Base-by-base conservation (phyloP, 805 yeast species). In the Ogataea neopini region DNA sequence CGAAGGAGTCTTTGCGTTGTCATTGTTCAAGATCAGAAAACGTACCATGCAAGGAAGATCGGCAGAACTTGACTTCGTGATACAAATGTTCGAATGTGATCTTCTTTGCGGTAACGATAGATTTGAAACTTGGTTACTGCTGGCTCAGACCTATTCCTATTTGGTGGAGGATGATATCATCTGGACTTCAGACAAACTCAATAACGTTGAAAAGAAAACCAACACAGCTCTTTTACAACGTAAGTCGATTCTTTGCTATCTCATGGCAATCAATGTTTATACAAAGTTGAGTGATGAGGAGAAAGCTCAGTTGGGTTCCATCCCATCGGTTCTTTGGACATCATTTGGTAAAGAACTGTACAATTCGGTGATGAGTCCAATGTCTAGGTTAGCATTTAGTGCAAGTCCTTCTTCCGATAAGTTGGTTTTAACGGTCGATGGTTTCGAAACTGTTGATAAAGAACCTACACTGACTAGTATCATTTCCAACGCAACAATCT, bases 141-240 rank as follows among this genome's bases (percentile, higher is more conserved):
- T 94, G 11, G 96, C 95, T 0, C 89, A 84, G 59, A 83, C 92
- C 0, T 90, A 77, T 56, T 83, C 90, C 0, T 82, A 73, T 48
- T 69, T 87, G 34, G 96, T 86, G 0, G 97, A 92, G 54, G 96
- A 90, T 63, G 96, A 88, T 53, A 67, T 94, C 47, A 81, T 88
- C n/a, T 89, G 96, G 95, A 86, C 92, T 1, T 83, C 96, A 0
- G 97, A 91, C 57, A 86, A 86, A 58, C 67, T 89, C 30, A 83
- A 83, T 43, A 72, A 77, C 0, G 60, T 73, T 0, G 94, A 86
- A 5, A 74, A 82, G 51, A 84, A 84, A 58, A 67, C 68, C 3
- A 63, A 68, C 0, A 84, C 89, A 0, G 88, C 90, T 0, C 66
- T 74, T 5, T 60, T 79, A 3, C 96, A 89, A 63, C 74, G 85